Base-by-base conservation (phyloP, 345 rosid genomes). In the Salix arbutifolia region DNA sequence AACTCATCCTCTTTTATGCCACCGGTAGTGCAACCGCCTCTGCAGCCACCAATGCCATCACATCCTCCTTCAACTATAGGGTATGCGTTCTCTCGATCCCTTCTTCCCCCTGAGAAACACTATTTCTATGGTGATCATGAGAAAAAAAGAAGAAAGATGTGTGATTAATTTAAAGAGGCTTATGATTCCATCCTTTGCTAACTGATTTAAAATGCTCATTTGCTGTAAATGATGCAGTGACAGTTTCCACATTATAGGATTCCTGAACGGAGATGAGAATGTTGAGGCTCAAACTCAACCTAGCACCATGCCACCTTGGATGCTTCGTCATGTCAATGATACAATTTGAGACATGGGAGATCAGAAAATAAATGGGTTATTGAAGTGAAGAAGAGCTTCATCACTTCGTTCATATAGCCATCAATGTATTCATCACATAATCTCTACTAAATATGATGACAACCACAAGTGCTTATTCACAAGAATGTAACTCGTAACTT, bases 21-120 rank as follows among this genome's bases (percentile, higher is more conserved):
- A 58, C 71, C 42, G 6, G 78, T 76, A 0, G 83, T 60, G 52
- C 82, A 69, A 8, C 81, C 80, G 12, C 76, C 61, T 23, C 78
- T 78, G 44, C 77, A 53, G 50, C 78, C 76, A 11, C 65, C 67
- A 53, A 21, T 71, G 38, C 33, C 69, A 25, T 66, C 85, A 9
- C 76, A 77, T 56, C 86, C 83, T 69, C 83, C 89, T 71, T 65
- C 77, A 26, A 73, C 87, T 50, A 78, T 77, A 72, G 84, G 96
- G 97, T 93, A 89, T 23, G 71, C 8, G 26, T 52, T 56, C 42
- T 16, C 65, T 31, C 33, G 33, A 31, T 31, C 37, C 74, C 21
- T 25, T n/a, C n/a, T 30, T 18, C 23, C 71, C 13, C 42, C 5
- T 31, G 46, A 30, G n/a, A 37, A 65, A 31, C 40, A 66, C 16